Base-by-base conservation (phyloP, 495 filamentous ascomycete species). In the Xylaria curta region DNA sequence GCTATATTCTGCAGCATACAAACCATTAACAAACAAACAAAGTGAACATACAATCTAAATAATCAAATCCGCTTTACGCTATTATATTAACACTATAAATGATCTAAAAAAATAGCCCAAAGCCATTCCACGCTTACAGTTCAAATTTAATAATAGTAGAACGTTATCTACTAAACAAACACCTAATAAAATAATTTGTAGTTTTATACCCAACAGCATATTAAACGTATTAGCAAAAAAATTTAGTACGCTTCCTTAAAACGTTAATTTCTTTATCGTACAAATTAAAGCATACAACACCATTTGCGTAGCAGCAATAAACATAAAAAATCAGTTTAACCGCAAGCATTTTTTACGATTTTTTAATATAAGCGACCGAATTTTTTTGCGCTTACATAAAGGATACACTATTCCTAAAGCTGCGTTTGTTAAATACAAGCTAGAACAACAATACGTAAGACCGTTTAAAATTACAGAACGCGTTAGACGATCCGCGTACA, bases 381-480 rank as follows among this genome's bases (percentile, higher is more conserved):
- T 61, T 21, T 40, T 61, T 31, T 61, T 61, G n/a, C 10, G n/a
- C 0, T 36, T 61, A 19, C 40, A 61, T 61, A 61, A 61, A 40
- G 24, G 12, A n/a, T 61, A 61, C 40, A 36, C 19, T 38, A 61
- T 61, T 38, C 24, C 24, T n/a, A 61, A 61, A 61, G 58, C 28
- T 8, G 7, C 7, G n/a, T 6, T 21, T 31, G 40, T 61, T 61
- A 61, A 40, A n/a, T 10, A 40, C n/a, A 61, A 61, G 13, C 5
- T 61, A 38, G 40, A 24, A 19, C 40, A 61, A 40, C 10, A 61
- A 40, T 61, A 61, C 10, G 5, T 15, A 19, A 40, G 12, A 0
- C 10, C 10, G 15, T 61, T 61, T 61, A 61, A 61, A 61, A 61
- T 61, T n/a, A 61, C 19, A 1, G 40, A 47, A 47, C 13, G 19